These are phyloP conservation scores for Haplosporangium gracile DNA, from an alignment of 192 early-diverging fungal genomes.

Conservation along the genomic window DNA sequence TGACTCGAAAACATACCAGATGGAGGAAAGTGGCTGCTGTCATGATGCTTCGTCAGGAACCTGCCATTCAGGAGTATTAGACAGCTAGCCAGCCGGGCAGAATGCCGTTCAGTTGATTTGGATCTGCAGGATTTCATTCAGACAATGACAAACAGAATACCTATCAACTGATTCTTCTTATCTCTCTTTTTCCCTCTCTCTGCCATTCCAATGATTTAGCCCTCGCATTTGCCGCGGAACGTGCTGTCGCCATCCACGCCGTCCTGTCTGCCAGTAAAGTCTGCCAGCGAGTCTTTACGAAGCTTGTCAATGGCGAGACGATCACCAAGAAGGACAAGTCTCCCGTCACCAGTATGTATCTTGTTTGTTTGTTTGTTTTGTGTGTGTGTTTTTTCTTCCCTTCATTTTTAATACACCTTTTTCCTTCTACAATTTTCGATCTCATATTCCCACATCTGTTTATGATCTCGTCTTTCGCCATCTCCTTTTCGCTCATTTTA, in stretches of 20 bases:
- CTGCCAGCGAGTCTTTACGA: slow-evolving; percentile 90
- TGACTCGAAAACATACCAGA: too few species aligned
- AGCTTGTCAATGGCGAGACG: slow-evolving; percentile 84
- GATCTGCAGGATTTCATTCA: neutral
- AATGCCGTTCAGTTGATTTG: neutral
- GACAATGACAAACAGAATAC: neutral
- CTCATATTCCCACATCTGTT: slow-evolving; percentile 15
- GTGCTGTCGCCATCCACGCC: slow-evolving; percentile 88
- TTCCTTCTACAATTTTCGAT: slow-evolving; percentile 18
- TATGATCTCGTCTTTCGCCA: slow-evolving; percentile 7
- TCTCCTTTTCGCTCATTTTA: neutral
- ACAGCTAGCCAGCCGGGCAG: neutral
- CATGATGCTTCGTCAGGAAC: slow-evolving; percentile 3
- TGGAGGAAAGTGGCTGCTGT: too few species aligned
- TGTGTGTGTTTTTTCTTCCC: neutral
- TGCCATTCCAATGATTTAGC: neutral
- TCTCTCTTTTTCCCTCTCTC: neutral
- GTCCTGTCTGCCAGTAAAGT: slow-evolving; percentile 91
- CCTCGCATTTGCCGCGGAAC: slow-evolving; percentile 73
- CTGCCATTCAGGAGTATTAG: neutral
- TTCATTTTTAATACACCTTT: neutral
- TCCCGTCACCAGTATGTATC: slow-evolving; percentile 87
- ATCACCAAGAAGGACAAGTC: slow-evolving; percentile 95
- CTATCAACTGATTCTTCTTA: neutral
- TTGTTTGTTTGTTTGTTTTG: neutral